Evolutionary conservation across 1,139 yeast genomes (phyloP).

Genomic region (Eremothecium gossypii): DNA sequence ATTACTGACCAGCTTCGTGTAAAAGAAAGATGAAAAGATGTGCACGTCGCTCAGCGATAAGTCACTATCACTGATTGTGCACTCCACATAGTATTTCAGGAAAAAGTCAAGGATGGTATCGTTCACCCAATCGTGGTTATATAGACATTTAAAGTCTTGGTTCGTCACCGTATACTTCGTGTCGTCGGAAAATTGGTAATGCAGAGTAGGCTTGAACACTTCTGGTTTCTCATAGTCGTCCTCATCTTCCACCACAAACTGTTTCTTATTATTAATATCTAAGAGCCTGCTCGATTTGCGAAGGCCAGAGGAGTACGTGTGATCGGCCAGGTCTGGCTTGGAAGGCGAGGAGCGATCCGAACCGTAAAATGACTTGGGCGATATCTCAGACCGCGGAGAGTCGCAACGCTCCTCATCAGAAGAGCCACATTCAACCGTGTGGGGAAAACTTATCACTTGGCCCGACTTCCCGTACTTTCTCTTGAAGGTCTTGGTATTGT

Average conservation of each 20-base stretch:
- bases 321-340: not conserved
- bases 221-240: constrained; percentile 46
- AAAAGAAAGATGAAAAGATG: constrained; percentile 80
- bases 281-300: constrained; percentile 2
- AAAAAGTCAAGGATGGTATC: constrained; percentile 68
- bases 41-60: constrained; percentile 36
- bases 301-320: constrained; percentile 1
- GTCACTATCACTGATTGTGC: constrained; percentile 23
- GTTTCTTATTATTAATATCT: not conserved
- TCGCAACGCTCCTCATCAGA: not conserved
- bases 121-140: constrained; percentile 67
- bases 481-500: not conserved
- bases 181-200: constrained; percentile 41
- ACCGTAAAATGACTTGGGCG: constrained; percentile 1
- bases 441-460: constrained; percentile 1
- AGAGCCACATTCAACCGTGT: not conserved
- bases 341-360: not conserved
- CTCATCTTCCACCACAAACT: constrained; percentile 39
- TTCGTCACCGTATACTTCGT: constrained; percentile 43
- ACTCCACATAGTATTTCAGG: constrained; percentile 46
- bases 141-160: constrained; percentile 58
- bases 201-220: constrained; percentile 46
- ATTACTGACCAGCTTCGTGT: constrained; percentile 47
- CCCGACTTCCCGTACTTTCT: constrained; percentile 2
- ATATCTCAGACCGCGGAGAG: not conserved